Base-by-base conservation (phyloP, 345 rosid species). In the Toxicodendron radicans region DNA sequence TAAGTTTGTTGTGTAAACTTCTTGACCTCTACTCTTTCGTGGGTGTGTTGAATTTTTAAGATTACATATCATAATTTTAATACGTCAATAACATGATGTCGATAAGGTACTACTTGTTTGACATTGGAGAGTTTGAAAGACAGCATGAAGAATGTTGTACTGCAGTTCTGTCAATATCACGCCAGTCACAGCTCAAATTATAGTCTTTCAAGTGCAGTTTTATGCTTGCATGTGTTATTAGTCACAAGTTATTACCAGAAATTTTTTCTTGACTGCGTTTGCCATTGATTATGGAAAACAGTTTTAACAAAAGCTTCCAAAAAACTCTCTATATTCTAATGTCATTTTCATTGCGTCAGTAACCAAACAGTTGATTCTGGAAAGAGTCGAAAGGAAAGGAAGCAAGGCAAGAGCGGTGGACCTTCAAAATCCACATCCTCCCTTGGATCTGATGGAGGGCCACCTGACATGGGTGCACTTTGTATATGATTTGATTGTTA, bases 391-490 rank as follows among this genome's bases (percentile, higher is more conserved):
- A 90, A 87, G 80, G 91, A 75, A 57, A 81, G 83, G 74, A 84
- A 85, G 80, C 86, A 81, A 75, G 49, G 67, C 66, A 85, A 80
- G 75, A 90, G 83, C 79, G 89, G 94, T 66, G 83, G 76, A 72
- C 33, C 72, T 57, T 72, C 75, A 35, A 76, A 75, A 71, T 69
- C 84, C 60, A 63, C 70, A 62, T 77, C 83, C 66, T 68, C 87
- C 7, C 16, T 74, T 61, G 88, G 76, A 81, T 78, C 81, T 61
- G 92, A 85, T 75, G 78, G 80, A 70, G 85, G 80, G 75, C 83
- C 83, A 53, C 91, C 83, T 66, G 92, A 94, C 76, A 75, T 94
- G 80, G 97, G 96, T 76, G 92, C 98, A 24, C 96, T 94, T 71
- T 92, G 96, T 77, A 89, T 89, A 83, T 92, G 80, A 85, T 66